These are phyloP conservation scores for Globisporangium okanoganense DNA, from an alignment of 352 stramenopile genomes.

Conservation along the genomic window DNA sequence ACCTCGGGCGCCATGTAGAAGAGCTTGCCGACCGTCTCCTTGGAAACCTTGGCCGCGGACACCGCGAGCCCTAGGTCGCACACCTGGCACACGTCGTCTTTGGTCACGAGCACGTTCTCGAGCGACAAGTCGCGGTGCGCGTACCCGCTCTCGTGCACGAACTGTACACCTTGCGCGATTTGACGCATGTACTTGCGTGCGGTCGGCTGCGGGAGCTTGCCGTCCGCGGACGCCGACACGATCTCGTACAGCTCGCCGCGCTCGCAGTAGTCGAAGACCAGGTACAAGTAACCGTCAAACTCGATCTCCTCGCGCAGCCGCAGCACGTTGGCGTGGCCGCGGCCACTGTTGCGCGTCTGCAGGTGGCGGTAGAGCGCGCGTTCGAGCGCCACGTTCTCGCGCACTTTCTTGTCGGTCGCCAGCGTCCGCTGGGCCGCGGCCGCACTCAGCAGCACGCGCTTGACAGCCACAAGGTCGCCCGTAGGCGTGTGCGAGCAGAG, in stretches of 20 bases:
- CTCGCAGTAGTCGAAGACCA: constrained; percentile 72
- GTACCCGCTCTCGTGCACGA: constrained; percentile 72
- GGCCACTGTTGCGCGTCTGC: constrained; percentile 44
- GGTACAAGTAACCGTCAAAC: constrained; percentile 75
- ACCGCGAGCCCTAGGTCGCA: constrained; percentile 79
- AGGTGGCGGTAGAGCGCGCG: constrained; percentile 66
- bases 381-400: constrained; percentile 79
- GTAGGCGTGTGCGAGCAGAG: constrained; percentile 65
- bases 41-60: constrained; percentile 31
- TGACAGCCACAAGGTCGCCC: constrained; percentile 66
- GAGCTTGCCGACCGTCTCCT: constrained; percentile 75
- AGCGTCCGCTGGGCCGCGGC: constrained; percentile 54
- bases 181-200: constrained; percentile 59
- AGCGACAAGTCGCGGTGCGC: constrained; percentile 81
- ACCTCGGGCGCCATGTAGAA: constrained; percentile 88
- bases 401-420: constrained; percentile 67
- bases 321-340: constrained; percentile 64
- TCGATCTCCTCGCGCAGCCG: constrained; percentile 71
- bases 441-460: constrained; percentile 70
- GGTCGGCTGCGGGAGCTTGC: constrained; percentile 38
- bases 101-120: constrained; percentile 79
- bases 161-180: constrained; percentile 68
- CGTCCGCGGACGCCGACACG: constrained; percentile 47
- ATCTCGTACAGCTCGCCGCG: constrained; percentile 79
- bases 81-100: constrained; percentile 69